Percentiles rank a stretch among this genome's conserved stretches.
Evolutionary conservation across 2,329 filamentous ascomycete genomes (phyloP).

Genomic region (Xylariomycetidae sp.): DNA sequence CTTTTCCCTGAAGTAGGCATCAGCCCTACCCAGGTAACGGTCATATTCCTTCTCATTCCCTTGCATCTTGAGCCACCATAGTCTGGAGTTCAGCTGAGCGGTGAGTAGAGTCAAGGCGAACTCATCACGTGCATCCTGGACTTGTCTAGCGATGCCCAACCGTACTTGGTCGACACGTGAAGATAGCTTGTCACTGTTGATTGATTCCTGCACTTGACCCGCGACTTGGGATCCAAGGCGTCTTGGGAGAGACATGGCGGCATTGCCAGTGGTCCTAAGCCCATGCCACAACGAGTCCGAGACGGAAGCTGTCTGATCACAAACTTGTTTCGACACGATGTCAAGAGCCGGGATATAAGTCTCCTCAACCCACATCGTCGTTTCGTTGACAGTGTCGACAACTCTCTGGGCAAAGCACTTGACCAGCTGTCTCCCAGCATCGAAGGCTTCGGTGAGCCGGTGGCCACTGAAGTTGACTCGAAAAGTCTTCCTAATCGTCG

Average conservation of each 20-base stretch:
- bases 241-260: slow-evolving; percentile 14
- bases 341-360: slow-evolving; percentile 27
- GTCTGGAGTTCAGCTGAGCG: slow-evolving; percentile 52
- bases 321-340: slow-evolving; percentile 26
- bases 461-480: slow-evolving; percentile 54
- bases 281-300: slow-evolving; percentile 25
- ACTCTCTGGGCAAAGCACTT: slow-evolving; percentile 37
- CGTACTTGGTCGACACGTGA: slow-evolving; percentile 25
- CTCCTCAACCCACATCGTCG: slow-evolving; percentile 29
- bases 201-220: slow-evolving; percentile 18
- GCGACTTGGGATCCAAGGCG: slow-evolving; percentile 17
- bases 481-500: slow-evolving; percentile 58
- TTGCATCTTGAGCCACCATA: slow-evolving; percentile 52
- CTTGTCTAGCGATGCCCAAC: slow-evolving; percentile 27
- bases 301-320: slow-evolving; percentile 23
- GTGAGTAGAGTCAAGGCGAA: slow-evolving; percentile 42
- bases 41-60: slow-evolving; percentile 43
- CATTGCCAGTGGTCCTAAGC: slow-evolving; percentile 20
- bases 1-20: slow-evolving; percentile 35
- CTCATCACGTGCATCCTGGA: slow-evolving; percentile 33
- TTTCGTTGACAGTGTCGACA: slow-evolving; percentile 34
- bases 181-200: slow-evolving; percentile 17
- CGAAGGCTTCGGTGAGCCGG: slow-evolving; percentile 38
- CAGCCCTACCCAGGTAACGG: slow-evolving; percentile 44
- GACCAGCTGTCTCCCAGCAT: slow-evolving; percentile 37